phyloP scores from a whole-genome alignment of 2,329 filamentous ascomycete species.

The Cryphonectria parasitica region DNA sequence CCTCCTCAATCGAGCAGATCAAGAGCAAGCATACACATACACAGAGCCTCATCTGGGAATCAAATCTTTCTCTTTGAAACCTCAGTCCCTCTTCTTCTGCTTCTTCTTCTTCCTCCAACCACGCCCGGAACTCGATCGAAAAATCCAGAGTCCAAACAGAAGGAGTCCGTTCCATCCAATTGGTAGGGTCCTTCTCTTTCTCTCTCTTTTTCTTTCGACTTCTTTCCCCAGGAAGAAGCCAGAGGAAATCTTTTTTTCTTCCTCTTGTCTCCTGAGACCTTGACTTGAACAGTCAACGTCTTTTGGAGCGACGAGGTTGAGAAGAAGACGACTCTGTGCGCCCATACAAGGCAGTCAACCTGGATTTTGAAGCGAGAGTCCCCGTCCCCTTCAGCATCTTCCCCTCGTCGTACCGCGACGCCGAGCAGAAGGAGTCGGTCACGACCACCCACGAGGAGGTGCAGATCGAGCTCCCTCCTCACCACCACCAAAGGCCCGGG shows the following conservation, averaged over 20 bases:
- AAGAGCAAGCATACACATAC: conserved; percentile 31
- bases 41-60: conserved; percentile 34
- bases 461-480: conserved; percentile 72
- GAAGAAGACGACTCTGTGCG: conserved; percentile 48
- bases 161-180: conserved; percentile 38
- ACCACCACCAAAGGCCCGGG: conserved; percentile 82
- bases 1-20: conserved; percentile 28
- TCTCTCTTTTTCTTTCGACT: conserved; percentile 54
- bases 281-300: conserved; percentile 34
- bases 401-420: conserved; percentile 81
- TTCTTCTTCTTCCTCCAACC: conserved; percentile 27
- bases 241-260: conserved; percentile 61
- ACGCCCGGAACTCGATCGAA: conserved; percentile 37
- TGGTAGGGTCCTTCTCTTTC: conserved; percentile 42
- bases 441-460: conserved; percentile 80
- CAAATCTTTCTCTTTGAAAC: conserved; percentile 21
- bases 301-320: conserved; percentile 45
- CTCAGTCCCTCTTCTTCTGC: conserved; percentile 26
- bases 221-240: conserved; percentile 50
- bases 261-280: conserved; percentile 52
- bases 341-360: conserved; percentile 80
- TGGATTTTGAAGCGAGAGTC: conserved; percentile 99
- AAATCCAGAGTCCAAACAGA: conserved; percentile 37
- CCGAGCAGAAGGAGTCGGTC: conserved; percentile 54
- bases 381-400: conserved; percentile 99